These are phyloP conservation scores for Penicillium concentricum DNA, from an alignment of 2,329 filamentous ascomycete genomes.

Conservation along the genomic window DNA sequence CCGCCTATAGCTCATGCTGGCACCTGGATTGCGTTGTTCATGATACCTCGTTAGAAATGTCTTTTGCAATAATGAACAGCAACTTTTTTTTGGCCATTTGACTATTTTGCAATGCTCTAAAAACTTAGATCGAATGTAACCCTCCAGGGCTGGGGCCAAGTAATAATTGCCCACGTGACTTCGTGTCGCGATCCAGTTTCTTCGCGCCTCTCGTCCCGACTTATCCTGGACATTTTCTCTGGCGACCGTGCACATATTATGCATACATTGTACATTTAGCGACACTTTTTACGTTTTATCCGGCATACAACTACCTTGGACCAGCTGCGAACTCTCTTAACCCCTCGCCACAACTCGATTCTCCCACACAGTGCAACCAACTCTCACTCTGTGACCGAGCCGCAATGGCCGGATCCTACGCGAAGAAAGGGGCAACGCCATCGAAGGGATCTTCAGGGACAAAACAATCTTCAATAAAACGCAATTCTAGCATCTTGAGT, in stretches of 20 bases:
- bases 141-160: neutral
- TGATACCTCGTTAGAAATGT: slow-evolving; percentile 8
- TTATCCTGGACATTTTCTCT: neutral
- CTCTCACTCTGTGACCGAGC: neutral
- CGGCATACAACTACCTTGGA: neutral
- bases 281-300: neutral
- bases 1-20: slow-evolving; percentile 5
- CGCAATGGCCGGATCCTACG: slow-evolving; percentile 26
- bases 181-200: slow-evolving; percentile 24
- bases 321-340: neutral
- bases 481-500: slow-evolving; percentile 67
- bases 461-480: slow-evolving; percentile 25
- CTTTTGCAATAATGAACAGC: slow-evolving; percentile 10
- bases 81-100: neutral
- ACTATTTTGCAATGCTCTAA: neutral
- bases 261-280: slow-evolving; percentile 14
- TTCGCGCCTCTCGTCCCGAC: slow-evolving; percentile 6
- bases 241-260: neutral
- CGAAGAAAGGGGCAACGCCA: slow-evolving; percentile 27
- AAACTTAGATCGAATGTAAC: neutral
- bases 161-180: slow-evolving; percentile 21
- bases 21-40: slow-evolving; percentile 3
- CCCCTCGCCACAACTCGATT: neutral
- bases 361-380: neutral
- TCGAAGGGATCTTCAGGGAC: slow-evolving; percentile 14